Evolutionary conservation across 2,329 filamentous ascomycete species (phyloP).

Genomic region (Aspergillus brasiliensis): DNA sequence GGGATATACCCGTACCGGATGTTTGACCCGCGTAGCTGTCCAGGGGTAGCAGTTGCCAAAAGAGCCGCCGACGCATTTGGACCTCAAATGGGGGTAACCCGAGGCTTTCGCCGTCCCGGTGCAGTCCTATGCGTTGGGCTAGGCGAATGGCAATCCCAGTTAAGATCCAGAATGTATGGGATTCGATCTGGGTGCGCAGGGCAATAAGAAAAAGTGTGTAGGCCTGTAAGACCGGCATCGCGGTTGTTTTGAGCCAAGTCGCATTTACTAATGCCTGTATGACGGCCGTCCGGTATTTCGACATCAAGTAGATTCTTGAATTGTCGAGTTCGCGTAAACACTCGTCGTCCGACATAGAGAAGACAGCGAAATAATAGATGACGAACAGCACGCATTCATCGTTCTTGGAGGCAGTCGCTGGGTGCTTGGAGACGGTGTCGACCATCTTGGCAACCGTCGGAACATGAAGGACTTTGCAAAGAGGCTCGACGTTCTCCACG

Average conservation of each 20-base stretch:
- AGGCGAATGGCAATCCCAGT: conserved; percentile 50
- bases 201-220: conserved; percentile 19
- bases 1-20: conserved; percentile 27
- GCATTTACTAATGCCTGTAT: conserved; percentile 21
- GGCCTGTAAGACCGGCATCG: conserved; percentile 20
- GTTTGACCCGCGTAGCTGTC: conserved; percentile 31
- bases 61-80: conserved; percentile 36
- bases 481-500: conserved; percentile 72
- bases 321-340: conserved; percentile 10
- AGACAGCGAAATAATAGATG: conserved; percentile 26
- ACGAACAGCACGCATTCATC: conserved; percentile 40
- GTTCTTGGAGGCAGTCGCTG: conserved; percentile 29
- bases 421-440: conserved; percentile 57
- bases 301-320: conserved; percentile 4
- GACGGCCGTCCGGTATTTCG: conserved; percentile 11
- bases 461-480: conserved; percentile 72
- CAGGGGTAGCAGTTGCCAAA: conserved; percentile 28
- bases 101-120: conserved; percentile 49
- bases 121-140: conserved; percentile 51
- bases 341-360: conserved; percentile 19
- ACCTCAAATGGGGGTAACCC: conserved; percentile 51
- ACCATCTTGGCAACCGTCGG: conserved; percentile 68
- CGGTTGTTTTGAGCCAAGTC: conserved; percentile 20
- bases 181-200: conserved; percentile 43
- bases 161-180: conserved; percentile 55